Evolutionary conservation across 176 grass and related monocot species (phyloP).

Genomic region (Triticum urartu): DNA sequence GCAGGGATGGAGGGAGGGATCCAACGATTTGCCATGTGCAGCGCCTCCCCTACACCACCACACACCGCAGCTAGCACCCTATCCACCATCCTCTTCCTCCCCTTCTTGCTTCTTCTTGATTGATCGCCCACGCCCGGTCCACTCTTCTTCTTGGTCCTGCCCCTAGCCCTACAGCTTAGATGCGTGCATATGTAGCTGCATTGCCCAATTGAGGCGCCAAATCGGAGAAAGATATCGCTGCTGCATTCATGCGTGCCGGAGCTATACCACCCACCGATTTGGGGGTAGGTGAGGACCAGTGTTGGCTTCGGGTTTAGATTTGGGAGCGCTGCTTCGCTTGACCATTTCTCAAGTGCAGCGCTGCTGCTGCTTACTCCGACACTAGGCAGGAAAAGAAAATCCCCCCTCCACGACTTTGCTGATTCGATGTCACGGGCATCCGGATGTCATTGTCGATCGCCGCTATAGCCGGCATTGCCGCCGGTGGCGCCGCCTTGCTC

Average conservation of each 20-base stretch:
- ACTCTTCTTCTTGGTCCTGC: not conserved
- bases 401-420: constrained; percentile 11
- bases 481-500: constrained; percentile 50
- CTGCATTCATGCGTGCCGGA: constrained; percentile 40
- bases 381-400: not conserved
- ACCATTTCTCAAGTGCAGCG: not conserved
- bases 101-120: not conserved
- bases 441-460: constrained; percentile 75
- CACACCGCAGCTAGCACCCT: constrained; percentile 29
- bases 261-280: constrained; percentile 33
- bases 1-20: constrained; percentile 16
- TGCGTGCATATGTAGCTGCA: constrained; percentile 15
- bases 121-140: constrained; percentile 16
- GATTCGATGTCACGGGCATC: constrained; percentile 84
- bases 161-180: not conserved
- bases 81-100: not conserved
- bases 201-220: constrained; percentile 34
- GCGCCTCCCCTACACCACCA: not conserved
- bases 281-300: constrained; percentile 34
- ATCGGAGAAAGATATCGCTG: constrained; percentile 16
- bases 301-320: constrained; percentile 1
- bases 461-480: constrained; percentile 72
- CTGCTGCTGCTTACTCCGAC: constrained; percentile 12
- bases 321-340: constrained; percentile 8
- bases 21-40: constrained; percentile 31